phyloP scores from a whole-genome alignment of 257 asterid species.

The Jacaranda mimosifolia region DNA sequence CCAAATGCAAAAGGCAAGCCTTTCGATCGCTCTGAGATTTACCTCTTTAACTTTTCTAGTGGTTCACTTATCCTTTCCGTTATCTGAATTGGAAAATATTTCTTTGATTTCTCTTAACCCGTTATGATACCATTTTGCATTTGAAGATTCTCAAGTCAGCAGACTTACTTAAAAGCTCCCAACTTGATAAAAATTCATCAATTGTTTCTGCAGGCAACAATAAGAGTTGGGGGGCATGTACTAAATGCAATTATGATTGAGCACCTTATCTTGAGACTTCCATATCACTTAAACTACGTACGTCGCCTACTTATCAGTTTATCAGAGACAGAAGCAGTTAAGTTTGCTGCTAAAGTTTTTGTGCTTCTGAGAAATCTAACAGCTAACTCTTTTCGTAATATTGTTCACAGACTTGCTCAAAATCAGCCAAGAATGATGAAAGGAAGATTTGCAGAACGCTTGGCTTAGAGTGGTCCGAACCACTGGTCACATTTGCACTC shows the following conservation, averaged over 20 bases:
- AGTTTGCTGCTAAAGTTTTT: background rate
- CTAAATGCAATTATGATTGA: constrained; percentile 79
- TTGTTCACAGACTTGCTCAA: constrained; percentile 59
- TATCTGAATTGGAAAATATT: background rate
- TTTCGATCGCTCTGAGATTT: constrained; percentile 23
- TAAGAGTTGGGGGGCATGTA: constrained; percentile 73
- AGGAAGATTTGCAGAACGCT: constrained; percentile 55
- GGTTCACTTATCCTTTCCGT: background rate
- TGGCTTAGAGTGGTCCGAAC: constrained; percentile 91
- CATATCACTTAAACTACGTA: constrained; percentile 81
- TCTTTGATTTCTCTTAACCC: too few relatives aligned
- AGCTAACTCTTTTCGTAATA: constrained; percentile 16
- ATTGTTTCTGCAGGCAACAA: constrained; percentile 62
- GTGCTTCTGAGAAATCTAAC: constrained; percentile 15
- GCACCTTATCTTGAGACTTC: constrained; percentile 88
- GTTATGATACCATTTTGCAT: too few relatives aligned
- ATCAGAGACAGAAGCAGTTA: background rate
- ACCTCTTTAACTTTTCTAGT: background rate
- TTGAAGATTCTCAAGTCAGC: too few relatives aligned
- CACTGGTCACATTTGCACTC: constrained; percentile 88
- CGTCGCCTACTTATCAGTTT: constrained; percentile 29
- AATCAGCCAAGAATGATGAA: constrained; percentile 61
- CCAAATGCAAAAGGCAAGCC: constrained; percentile 81
- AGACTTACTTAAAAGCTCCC: background rate
- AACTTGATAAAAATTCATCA: background rate